Evolutionary conservation across 257 asterid genomes (phyloP), one percentile per base, ranked within the genome.

Genomic region (Craterostigma plantagineum): DNA sequence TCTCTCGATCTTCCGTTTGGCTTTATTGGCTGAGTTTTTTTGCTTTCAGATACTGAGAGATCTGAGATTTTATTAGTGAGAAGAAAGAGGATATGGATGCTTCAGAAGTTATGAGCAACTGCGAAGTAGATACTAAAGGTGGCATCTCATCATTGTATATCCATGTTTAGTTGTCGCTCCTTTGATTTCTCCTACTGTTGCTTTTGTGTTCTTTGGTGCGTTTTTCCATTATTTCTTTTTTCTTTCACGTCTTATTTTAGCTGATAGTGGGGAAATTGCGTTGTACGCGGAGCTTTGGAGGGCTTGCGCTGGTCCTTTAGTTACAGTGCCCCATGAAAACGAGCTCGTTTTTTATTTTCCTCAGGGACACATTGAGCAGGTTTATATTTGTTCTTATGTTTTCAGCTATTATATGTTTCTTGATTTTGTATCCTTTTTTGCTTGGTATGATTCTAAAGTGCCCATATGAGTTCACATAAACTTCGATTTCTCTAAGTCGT

Each of bases 351-450:
- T 53, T 56, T 86, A 86, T 50, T 86, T 86, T 42, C 97, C 93
- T 38, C 97, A 86, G 72, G 97, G 97, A 38, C 97, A 86, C 68
- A 73, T 81, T 40, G 97, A 86, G 51, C 97, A 86, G 92, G 97
- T 86, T 48, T 27, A 7, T 14, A 7, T 42, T 11, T 42, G 17
- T 42, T 42, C 9, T 12, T 42, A 10, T 42, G 17, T 12, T 42
- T 42, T 42, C 7, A 8, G 17, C 8, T 42, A 23, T 14, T 38
- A 10, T 38, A 8, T 38, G 7, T 38, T 38, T 4, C 8, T 9
- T 4, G 6, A 38, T 3, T 38, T 38, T 38, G 8, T 14, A 4
- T 38, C 5, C 4, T 11, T 38, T 14, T 3, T 38, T 7, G 11
- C 11, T 8, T 38, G 6, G 42, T 38, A n/a, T n/a, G 42, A 4